A percentile compares a stretch with the other conserved stretches of the same genome.
phyloP scores from a whole-genome alignment of 441 rosid genomes.

The California macrophylla region DNA sequence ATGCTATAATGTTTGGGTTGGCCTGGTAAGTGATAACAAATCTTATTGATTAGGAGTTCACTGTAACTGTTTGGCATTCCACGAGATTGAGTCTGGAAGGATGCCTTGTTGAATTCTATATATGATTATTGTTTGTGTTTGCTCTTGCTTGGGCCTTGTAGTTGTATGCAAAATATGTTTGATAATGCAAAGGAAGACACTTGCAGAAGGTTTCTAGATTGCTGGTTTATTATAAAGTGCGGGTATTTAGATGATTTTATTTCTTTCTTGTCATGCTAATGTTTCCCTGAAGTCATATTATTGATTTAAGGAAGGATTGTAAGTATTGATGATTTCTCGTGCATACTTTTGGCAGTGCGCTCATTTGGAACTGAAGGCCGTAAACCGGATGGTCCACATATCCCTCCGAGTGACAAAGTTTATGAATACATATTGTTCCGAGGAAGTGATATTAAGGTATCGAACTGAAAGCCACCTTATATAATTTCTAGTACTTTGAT shows the following conservation, averaged over 20 bases:
- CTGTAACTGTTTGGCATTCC: background rate
- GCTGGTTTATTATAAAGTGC: background rate
- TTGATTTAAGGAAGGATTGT: background rate
- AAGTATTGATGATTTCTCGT: background rate
- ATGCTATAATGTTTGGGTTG: background rate
- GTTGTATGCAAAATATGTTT: background rate
- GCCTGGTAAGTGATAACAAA: background rate
- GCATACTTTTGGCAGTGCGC: conserved; percentile 41
- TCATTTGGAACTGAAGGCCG: conserved; percentile 96
- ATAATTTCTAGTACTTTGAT: no score
- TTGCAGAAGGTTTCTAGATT: background rate
- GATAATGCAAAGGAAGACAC: background rate
- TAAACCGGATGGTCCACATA: conserved; percentile 59
- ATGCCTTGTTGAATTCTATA: background rate
- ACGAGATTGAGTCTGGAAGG: background rate
- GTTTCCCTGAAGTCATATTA: background rate
- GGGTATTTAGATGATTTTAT: background rate
- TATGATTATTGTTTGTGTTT: background rate
- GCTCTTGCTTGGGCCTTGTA: background rate
- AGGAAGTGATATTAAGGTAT: conserved; percentile 91
- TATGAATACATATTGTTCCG: conserved; percentile 65
- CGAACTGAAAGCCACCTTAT: background rate
- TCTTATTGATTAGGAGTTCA: background rate
- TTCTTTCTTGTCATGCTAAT: background rate
- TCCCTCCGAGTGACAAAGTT: conserved; percentile 4